Evolutionary conservation across 2,329 filamentous ascomycete species (phyloP), one percentile per base, ranked within the genome.

Genomic region (Geosmithia flava): DNA sequence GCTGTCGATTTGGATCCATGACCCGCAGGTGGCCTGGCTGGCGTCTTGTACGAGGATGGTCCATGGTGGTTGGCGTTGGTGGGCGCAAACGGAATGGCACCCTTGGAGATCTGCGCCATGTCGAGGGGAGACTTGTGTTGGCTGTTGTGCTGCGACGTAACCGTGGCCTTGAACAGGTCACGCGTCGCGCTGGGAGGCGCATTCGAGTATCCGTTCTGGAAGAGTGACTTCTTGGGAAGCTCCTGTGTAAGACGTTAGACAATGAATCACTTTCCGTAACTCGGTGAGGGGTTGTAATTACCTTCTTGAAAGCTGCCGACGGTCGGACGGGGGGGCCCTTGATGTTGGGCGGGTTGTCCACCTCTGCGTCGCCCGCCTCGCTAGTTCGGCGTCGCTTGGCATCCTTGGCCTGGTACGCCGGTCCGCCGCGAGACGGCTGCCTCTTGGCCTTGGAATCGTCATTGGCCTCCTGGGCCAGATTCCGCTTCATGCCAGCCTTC

Each of bases 311-410:
- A 37, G 69, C 72, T 45, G 75, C 82, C 2, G 87, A 94, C 52
- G 89, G 87, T 50, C 90, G 81, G 55, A 94, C 87, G 6, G 89
- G 88, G 47, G 88, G 87, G 15, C 84, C 86, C 69, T 90, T 93
- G 56, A 90, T 74, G 50, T 68, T 72, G 23, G 66, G 68, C 44
- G 79, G 72, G 41, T 78, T 74, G 49, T 79, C 72, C 58, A 72
- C 72, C 44, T 78, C 74, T 42, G 73, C 67, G 48, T 82, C 79
- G 49, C 83, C 76, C 49, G 81, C 77, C 47, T 91, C 85, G 42
- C 84, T 81, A 47, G 83, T 93, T 60, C 83, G 84, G 54, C 88
- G 78, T 49, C 89, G 79, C 70, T 95, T 96, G 20, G 77, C 72
- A 47, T 95, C 87, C 54, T 80, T 77, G 20, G 44, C 16, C 58